phyloP scores from a whole-genome alignment of 2,329 filamentous ascomycete species.

The Diplocarpon rosae region DNA sequence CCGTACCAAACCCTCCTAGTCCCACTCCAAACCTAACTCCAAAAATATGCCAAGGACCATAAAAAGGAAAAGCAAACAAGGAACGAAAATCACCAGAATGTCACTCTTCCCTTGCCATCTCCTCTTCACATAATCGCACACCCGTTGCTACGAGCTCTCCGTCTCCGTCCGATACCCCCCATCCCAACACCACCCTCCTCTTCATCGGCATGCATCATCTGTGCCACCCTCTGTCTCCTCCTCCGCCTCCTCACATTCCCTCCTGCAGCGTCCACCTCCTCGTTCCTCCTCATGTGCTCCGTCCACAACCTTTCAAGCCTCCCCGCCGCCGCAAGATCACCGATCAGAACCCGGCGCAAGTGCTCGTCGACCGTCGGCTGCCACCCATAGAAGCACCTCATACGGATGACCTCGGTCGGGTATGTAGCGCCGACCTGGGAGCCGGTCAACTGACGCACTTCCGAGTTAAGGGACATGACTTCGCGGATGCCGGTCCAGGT shows the following conservation, averaged over 20 bases:
- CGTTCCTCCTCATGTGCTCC: conserved; percentile 84
- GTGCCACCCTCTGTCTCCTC: conserved; percentile 70
- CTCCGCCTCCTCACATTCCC: conserved; percentile 58
- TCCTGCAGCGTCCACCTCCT: conserved; percentile 66
- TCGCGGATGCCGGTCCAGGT: conserved; percentile 89
- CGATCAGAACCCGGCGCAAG: conserved; percentile 69
- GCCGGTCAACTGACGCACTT: conserved; percentile 43
- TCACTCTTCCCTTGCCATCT: neutral
- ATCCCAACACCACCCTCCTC: conserved; percentile 52
- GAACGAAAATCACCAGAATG: too few relatives aligned
- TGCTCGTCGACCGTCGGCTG: conserved; percentile 94
- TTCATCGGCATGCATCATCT: conserved; percentile 69
- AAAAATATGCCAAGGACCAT: too few relatives aligned
- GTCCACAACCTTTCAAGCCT: conserved; percentile 87
- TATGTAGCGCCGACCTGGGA: conserved; percentile 32
- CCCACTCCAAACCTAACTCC: too few relatives aligned
- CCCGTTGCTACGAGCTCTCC: conserved; percentile 52
- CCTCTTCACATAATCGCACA: conserved; percentile 52
- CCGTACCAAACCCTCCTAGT: too few relatives aligned
- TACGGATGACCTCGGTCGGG: conserved; percentile 66
- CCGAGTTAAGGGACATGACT: conserved; percentile 74
- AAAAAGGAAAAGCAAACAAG: too few relatives aligned
- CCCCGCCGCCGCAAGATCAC: conserved; percentile 62
- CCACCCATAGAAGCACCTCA: conserved; percentile 94
- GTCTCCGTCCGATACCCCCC: conserved; percentile 35